Evolutionary conservation across 306 rosid species (phyloP), one percentile per base, ranked within the genome.

Genomic region (Quercus engelmannii): DNA sequence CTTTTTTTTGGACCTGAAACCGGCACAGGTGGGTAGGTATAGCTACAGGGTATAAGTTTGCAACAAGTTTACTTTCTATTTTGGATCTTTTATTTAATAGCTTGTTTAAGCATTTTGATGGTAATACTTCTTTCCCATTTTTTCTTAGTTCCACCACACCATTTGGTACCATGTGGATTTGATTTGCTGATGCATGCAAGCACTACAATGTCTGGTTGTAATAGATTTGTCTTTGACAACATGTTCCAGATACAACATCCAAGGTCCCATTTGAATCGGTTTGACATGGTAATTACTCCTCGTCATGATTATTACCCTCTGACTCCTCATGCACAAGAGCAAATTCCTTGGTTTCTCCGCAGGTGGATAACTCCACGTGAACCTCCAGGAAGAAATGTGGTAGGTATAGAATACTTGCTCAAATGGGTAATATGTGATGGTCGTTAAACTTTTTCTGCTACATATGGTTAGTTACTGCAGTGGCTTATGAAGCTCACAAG

Each of bases 231-330:
- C 73, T 68, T 80, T 84, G 57, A 58, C 35, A 61, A 65, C 55
- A 20, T 79, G 51, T 82, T 85, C 79, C 96, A 95, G 97, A 91
- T 95, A 89, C 98, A 95, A 80, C 98, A 93, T 86, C 99, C 98
- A 33, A 89, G 99, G 83, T 85, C 85, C 4, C 74, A 67, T 74
- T 82, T 95, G 74, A 79, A 83, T 82, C 88, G 94, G 87, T 95
- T 93, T 89, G 99, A 95, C 83, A 85, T 95, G 89, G 96, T 95
- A 64, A 82, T 93, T 57, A 81, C 98, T 80, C 98, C 98, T 21
- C 85, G 68, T 18, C 99, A 92, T 85, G 99, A 92, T 84, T 94
- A 94, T 83, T 94, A 87, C 78, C 94, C 97, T 0, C 74, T 80
- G 85, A 91, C 97, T 67, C 92, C 97, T 43, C 88, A 85, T 43